These are phyloP conservation scores for Oryza rufipogon DNA, from an alignment of 176 grass and related monocot genomes.

Conservation along the genomic window DNA sequence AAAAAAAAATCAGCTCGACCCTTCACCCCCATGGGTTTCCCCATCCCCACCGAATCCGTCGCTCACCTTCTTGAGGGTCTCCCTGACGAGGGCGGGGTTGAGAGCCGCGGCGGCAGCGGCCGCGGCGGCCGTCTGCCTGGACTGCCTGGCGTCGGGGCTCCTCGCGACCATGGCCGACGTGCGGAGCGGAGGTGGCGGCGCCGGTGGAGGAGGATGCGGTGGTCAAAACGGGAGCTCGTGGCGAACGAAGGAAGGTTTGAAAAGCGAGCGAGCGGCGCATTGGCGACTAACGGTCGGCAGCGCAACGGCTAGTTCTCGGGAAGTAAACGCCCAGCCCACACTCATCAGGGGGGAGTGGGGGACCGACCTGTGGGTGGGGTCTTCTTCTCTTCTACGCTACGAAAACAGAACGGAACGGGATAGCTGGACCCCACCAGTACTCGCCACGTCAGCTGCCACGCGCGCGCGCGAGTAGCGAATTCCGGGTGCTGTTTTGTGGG, in stretches of 20 bases:
- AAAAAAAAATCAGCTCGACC: background rate
- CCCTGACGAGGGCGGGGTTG: conserved; percentile 68
- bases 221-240: conserved; percentile 30
- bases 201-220: conserved; percentile 9
- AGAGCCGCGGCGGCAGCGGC: conserved; percentile 45
- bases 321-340: conserved; percentile 26
- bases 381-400: background rate
- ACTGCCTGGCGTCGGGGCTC: conserved; percentile 67
- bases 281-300: conserved; percentile 40
- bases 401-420: background rate
- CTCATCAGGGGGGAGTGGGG: too few relatives aligned
- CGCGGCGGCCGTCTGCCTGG: conserved; percentile 48
- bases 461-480: background rate
- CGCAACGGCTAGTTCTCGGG: conserved; percentile 59
- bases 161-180: conserved; percentile 75
- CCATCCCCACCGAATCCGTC: background rate
- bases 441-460: conserved; percentile 5
- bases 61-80: conserved; percentile 83
- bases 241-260: conserved; percentile 22
- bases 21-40: background rate
- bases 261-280: conserved; percentile 15
- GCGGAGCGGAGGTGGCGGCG: background rate
- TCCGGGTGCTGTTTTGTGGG: background rate
- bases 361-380: background rate
- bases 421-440: background rate